Conservation (phyloP, 805 yeast species). For the Pichia gijzeniarum region DNA sequence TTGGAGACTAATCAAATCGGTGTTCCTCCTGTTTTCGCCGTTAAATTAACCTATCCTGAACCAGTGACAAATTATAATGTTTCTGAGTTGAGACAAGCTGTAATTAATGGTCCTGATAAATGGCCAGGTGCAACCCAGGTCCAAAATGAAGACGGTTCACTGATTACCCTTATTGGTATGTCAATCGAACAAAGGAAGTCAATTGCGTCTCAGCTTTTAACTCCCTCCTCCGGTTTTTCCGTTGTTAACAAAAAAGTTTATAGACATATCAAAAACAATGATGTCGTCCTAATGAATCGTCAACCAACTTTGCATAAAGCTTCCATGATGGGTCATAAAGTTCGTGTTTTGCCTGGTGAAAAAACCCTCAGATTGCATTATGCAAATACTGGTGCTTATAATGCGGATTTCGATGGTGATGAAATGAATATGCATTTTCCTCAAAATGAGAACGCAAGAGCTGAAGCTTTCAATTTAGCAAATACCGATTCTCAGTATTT, state of each 20-base stretch:
- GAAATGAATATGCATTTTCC: constrained; percentile 99
- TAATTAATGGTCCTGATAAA: constrained; percentile 91
- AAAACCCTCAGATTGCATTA: constrained; percentile 94
- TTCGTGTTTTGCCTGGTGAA: constrained; percentile 94
- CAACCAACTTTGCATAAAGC: constrained; percentile 99
- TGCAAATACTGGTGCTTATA: constrained; percentile 98
- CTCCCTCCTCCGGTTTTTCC: constrained; percentile 63
- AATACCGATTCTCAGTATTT: constrained; percentile 96
- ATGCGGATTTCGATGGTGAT: constrained; percentile 99
- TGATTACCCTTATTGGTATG: constrained; percentile 82
- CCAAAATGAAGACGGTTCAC: constrained; percentile 89
- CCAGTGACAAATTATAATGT: constrained; percentile 93
- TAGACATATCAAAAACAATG: constrained; percentile 91
- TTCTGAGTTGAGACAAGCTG: constrained; percentile 87
- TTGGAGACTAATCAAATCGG: constrained; percentile 97
- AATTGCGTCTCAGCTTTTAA: constrained; percentile 85
- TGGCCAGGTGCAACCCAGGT: constrained; percentile 99
- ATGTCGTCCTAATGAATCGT: constrained; percentile 96
- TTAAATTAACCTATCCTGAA: constrained; percentile 92
- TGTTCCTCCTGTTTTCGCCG: constrained; percentile 97
- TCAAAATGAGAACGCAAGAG: constrained; percentile 93
- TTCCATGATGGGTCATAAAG: constrained; percentile 99
- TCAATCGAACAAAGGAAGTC: constrained; percentile 91
- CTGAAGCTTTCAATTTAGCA: constrained; percentile 92
- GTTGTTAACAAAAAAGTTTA: constrained; percentile 85